Conservation (phyloP, 2,329 filamentous ascomycete species). For the Fusarium scirpi region DNA sequence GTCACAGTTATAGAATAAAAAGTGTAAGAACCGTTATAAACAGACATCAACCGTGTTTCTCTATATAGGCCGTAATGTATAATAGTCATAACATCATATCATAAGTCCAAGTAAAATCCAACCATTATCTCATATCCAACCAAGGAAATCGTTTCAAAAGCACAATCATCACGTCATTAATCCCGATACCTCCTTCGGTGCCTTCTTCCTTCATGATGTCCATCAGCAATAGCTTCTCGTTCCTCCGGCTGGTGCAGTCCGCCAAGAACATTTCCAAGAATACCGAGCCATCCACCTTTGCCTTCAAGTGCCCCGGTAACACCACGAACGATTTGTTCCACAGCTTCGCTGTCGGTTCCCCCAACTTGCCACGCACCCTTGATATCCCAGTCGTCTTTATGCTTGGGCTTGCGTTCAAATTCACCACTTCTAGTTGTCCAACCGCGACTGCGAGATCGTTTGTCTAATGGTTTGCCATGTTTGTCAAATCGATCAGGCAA, state of each 20-base stretch:
- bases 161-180: slow-evolving; percentile 44
- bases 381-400: slow-evolving; percentile 53
- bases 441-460: slow-evolving; percentile 29
- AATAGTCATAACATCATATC: slow-evolving; percentile 44
- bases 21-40: background rate
- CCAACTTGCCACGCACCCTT: slow-evolving; percentile 60
- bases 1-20: too few species aligned
- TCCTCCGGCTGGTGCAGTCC: slow-evolving; percentile 31
- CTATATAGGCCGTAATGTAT: slow-evolving; percentile 47
- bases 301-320: slow-evolving; percentile 50
- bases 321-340: slow-evolving; percentile 52
- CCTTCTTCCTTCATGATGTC: slow-evolving; percentile 33
- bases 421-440: slow-evolving; percentile 57
- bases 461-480: slow-evolving; percentile 56
- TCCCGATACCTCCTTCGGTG: slow-evolving; percentile 27
- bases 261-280: slow-evolving; percentile 50
- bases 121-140: slow-evolving; percentile 26
- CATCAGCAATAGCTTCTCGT: slow-evolving; percentile 31
- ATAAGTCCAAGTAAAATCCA: slow-evolving; percentile 35
- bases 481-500: slow-evolving; percentile 63
- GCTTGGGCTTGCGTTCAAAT: slow-evolving; percentile 55
- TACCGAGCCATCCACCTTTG: slow-evolving; percentile 48
- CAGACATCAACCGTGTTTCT: slow-evolving; percentile 37
- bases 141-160: slow-evolving; percentile 31
- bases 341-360: slow-evolving; percentile 57